These are phyloP conservation scores for Allantophomopsis cytisporea DNA, from an alignment of 2,329 filamentous ascomycete species.

Conservation along the genomic window DNA sequence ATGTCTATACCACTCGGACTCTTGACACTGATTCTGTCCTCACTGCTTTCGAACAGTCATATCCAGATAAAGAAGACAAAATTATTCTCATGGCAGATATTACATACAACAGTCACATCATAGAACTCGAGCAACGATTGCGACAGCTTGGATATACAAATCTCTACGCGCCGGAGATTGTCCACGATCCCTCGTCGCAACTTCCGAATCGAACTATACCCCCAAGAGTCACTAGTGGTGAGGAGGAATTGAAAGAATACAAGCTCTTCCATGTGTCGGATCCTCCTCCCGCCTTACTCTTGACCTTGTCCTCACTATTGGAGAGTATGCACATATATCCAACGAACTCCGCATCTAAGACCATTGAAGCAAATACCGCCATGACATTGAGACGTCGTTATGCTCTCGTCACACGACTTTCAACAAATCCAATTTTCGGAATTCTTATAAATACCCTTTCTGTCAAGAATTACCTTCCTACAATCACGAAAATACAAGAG, in stretches of 20 bases:
- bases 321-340: conserved; percentile 67
- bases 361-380: conserved; percentile 24
- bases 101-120: conserved; percentile 68
- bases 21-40: conserved; percentile 47
- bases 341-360: conserved; percentile 26
- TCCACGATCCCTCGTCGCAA: conserved; percentile 64
- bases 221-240: conserved; percentile 24
- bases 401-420: conserved; percentile 68
- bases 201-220: conserved; percentile 76
- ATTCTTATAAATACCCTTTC: conserved; percentile 94
- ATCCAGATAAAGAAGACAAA: conserved; percentile 46
- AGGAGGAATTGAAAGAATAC: conserved; percentile 31
- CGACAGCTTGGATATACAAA: conserved; percentile 51
- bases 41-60: conserved; percentile 51
- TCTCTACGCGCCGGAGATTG: conserved; percentile 55
- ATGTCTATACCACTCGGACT: conserved; percentile 69
- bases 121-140: conserved; percentile 39
- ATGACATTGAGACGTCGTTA: conserved; percentile 70
- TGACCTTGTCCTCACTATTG: conserved; percentile 77
- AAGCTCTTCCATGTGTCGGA: conserved; percentile 72
- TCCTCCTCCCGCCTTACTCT: conserved; percentile 71
- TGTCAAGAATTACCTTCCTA: conserved; percentile 77
- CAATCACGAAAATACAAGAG: conserved; percentile 58
- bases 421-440: conserved; percentile 73
- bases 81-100: conserved; percentile 82